phyloP scores from a whole-genome alignment of 352 stramenopile genomes.

The Globisporangium sylvaticum region DNA sequence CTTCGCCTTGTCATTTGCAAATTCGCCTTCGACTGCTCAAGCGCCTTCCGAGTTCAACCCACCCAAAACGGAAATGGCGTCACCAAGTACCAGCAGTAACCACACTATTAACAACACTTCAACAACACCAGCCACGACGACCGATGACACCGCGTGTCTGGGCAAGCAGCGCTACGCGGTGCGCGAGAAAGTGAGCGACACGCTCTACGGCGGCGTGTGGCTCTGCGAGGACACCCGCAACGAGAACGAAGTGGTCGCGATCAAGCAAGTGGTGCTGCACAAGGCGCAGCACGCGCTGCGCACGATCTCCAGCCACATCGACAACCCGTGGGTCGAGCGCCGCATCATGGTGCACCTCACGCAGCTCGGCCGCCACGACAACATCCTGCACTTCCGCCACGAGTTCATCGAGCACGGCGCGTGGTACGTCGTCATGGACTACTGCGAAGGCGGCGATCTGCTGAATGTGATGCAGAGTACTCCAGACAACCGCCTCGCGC shows the following conservation, averaged over 20 bases:
- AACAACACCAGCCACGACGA: background rate
- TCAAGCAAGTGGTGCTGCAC: constrained; percentile 36
- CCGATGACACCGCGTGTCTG: background rate
- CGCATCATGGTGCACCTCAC: constrained; percentile 24
- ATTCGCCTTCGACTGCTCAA: too few relatives aligned
- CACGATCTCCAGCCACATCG: constrained; percentile 13
- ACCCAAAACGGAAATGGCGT: too few relatives aligned
- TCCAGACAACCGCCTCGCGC: constrained; percentile 20
- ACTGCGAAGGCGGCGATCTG: constrained; percentile 46
- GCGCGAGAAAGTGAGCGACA: constrained; percentile 18
- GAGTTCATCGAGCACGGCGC: constrained; percentile 39
- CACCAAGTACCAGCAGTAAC: too few relatives aligned
- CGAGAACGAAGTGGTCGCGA: constrained; percentile 25
- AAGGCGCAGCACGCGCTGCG: constrained; percentile 21
- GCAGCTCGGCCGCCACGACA: constrained; percentile 28
- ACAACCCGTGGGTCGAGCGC: constrained; percentile 41
- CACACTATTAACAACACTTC: background rate
- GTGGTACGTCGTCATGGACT: constrained; percentile 60
- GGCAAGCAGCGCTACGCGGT: constrained; percentile 12
- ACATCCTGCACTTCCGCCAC: constrained; percentile 37
- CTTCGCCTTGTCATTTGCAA: too few relatives aligned
- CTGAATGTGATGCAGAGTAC: constrained; percentile 24
- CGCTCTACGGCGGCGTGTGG: constrained; percentile 38
- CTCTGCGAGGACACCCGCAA: constrained; percentile 28
- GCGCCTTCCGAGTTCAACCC: too few relatives aligned